Percentiles rank a stretch among this genome's conserved stretches.
phyloP scores from a whole-genome alignment of 352 stramenopile species.

The Aphanomyces stellatus region DNA sequence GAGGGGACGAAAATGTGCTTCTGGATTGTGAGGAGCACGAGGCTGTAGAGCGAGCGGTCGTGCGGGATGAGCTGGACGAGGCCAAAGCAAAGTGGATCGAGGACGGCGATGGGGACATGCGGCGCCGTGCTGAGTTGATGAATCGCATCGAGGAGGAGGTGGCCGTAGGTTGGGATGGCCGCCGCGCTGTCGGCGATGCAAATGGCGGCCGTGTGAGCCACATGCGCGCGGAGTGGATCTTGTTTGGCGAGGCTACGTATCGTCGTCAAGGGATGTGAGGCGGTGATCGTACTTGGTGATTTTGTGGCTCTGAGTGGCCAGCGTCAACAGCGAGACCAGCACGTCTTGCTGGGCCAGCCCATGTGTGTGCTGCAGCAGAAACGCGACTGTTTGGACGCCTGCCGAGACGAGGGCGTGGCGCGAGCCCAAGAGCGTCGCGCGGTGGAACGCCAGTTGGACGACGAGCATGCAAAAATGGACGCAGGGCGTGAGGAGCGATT shows the following conservation, averaged over 20 bases:
- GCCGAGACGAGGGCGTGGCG: background rate
- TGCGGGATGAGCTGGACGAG: slow-evolving; percentile 10
- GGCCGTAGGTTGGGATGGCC: background rate
- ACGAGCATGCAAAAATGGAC: slow-evolving; percentile 13
- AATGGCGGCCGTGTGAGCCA: background rate
- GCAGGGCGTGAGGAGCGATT: background rate
- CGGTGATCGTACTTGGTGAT: background rate
- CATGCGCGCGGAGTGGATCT: background rate
- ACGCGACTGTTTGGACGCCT: background rate
- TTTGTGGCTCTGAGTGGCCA: slow-evolving; percentile 8
- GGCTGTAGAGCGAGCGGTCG: slow-evolving; percentile 11
- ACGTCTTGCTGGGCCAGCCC: background rate
- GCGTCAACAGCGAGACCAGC: background rate
- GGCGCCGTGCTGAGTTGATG: background rate
- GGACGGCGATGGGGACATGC: background rate
- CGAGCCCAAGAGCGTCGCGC: background rate
- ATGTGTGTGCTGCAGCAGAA: background rate
- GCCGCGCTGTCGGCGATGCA: slow-evolving; percentile 3
- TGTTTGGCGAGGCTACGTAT: background rate
- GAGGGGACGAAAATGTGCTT: slow-evolving; percentile 14
- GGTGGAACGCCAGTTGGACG: slow-evolving; percentile 3
- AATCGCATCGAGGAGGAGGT: slow-evolving; percentile 13
- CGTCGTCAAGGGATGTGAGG: background rate
- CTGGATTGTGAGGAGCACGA: slow-evolving; percentile 19
- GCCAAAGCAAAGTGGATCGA: slow-evolving; percentile 18